These are phyloP conservation scores for Podaxis sp. DNA, from an alignment of 768 basidiomycete species.

Conservation along the genomic window DNA sequence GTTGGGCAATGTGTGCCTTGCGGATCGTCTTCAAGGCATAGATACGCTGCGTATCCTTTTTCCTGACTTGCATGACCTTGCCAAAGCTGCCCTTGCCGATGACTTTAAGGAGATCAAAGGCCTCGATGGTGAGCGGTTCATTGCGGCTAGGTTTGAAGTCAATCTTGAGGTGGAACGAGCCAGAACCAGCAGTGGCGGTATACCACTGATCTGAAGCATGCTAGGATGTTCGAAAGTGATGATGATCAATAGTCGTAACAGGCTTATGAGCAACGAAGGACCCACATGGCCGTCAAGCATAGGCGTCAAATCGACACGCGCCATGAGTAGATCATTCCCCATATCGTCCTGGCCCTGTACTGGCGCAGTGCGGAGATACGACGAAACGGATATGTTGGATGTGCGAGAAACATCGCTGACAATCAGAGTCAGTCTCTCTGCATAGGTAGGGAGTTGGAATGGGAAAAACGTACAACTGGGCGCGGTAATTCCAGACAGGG, in stretches of 20 bases:
- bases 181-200: slow-evolving; percentile 75
- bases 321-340: slow-evolving; percentile 95
- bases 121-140: slow-evolving; percentile 89
- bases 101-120: slow-evolving; percentile 95
- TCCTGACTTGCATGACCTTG: slow-evolving; percentile 99
- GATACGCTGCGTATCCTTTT: slow-evolving; percentile 96
- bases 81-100: slow-evolving; percentile 98
- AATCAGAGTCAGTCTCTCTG: slow-evolving; percentile 1
- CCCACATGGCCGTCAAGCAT: slow-evolving; percentile 75
- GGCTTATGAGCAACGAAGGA: slow-evolving; percentile 10
- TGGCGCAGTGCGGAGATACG: slow-evolving; percentile 84
- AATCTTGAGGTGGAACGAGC: slow-evolving; percentile 94
- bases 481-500: slow-evolving; percentile 95
- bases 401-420: slow-evolving; percentile 91
- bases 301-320: slow-evolving; percentile 87
- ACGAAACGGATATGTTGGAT: slow-evolving; percentile 87
- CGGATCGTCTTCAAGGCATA: slow-evolving; percentile 98
- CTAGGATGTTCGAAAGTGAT: slow-evolving; percentile 30
- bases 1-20: slow-evolving; percentile 95
- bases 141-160: slow-evolving; percentile 87
- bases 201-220: slow-evolving; percentile 92
- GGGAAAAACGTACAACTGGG: slow-evolving; percentile 76
- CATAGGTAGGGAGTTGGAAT: slow-evolving; percentile 2
- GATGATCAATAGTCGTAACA: slow-evolving; percentile 16
- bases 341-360: slow-evolving; percentile 84